Conservation (phyloP, 129 eudicot species). For the Pittosporum tobira region DNA sequence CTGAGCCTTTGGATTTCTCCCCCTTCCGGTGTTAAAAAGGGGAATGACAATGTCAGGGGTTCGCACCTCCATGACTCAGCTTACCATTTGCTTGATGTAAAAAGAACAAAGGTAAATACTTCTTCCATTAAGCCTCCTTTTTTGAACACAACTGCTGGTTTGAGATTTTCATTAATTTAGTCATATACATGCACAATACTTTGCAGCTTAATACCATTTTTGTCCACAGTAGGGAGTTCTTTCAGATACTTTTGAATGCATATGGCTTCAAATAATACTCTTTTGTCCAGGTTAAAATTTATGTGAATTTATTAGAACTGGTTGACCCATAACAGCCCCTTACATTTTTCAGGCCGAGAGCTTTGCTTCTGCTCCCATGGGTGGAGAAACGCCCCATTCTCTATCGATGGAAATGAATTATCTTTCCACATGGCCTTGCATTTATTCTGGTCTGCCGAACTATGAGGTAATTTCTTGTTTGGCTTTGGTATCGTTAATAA, state of each 20-base stretch:
- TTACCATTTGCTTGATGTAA: conserved; percentile 34
- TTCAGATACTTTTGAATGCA: not conserved
- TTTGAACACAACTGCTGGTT: not conserved
- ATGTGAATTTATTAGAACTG: not conserved
- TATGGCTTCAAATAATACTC: not conserved
- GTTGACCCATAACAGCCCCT: conserved; percentile 5
- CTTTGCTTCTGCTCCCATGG: conserved; percentile 15
- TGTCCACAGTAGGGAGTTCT: not conserved
- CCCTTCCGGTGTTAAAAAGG: conserved; percentile 30
- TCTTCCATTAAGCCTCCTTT: not conserved
- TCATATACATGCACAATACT: too few relatives aligned
- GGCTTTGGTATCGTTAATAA: not conserved
- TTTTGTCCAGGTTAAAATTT: not conserved
- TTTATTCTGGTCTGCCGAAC: conserved; percentile 40
- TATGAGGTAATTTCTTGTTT: conserved; percentile 29
- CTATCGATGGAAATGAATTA: conserved; percentile 27
- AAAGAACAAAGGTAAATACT: conserved; percentile 42
- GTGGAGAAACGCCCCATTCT: conserved; percentile 20
- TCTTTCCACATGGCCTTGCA: conserved; percentile 27
- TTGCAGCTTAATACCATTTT: not conserved
- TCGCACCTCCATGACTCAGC: conserved; percentile 22
- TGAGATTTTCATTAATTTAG: not conserved
- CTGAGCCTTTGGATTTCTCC: conserved; percentile 66
- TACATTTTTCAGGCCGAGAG: conserved; percentile 29
- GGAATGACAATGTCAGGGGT: conserved; percentile 21